Conservation (phyloP, 2,329 filamentous ascomycete genomes). For the Epichloe hybrida region DNA sequence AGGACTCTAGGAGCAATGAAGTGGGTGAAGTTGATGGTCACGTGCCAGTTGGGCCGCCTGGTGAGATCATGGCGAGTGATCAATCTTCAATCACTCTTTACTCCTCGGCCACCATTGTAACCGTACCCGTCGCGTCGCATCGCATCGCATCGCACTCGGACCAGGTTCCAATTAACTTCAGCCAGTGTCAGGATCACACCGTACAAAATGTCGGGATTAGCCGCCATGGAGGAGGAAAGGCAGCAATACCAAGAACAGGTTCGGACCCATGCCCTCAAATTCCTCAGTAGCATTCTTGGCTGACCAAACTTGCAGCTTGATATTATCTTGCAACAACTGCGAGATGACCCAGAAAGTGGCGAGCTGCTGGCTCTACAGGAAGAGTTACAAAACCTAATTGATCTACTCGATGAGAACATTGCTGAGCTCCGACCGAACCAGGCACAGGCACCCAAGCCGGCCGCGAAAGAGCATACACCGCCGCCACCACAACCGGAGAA, state of each 20-base stretch:
- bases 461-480: conserved; percentile 31
- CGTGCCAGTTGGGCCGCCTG: background rate
- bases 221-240: conserved; percentile 37
- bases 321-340: conserved; percentile 60
- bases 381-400: conserved; percentile 73
- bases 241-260: conserved; percentile 45
- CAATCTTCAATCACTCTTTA: background rate
- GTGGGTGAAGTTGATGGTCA: background rate
- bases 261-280: conserved; percentile 1
- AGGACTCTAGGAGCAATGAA: no score
- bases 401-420: conserved; percentile 65
- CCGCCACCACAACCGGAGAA: conserved; percentile 46
- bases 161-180: background rate
- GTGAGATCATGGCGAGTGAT: no score
- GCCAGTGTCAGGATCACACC: background rate
- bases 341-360: conserved; percentile 65
- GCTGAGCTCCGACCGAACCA: conserved; percentile 55
- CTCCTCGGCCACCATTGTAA: background rate
- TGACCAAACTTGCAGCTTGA: conserved; percentile 46
- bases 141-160: background rate
- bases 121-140: background rate
- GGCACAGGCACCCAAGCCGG: conserved; percentile 30
- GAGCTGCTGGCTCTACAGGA: conserved; percentile 65
- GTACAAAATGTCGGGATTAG: conserved; percentile 17
- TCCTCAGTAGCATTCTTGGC: background rate